Base-by-base conservation (phyloP, 441 rosid genomes). In the Hypseocharis bilobata region DNA sequence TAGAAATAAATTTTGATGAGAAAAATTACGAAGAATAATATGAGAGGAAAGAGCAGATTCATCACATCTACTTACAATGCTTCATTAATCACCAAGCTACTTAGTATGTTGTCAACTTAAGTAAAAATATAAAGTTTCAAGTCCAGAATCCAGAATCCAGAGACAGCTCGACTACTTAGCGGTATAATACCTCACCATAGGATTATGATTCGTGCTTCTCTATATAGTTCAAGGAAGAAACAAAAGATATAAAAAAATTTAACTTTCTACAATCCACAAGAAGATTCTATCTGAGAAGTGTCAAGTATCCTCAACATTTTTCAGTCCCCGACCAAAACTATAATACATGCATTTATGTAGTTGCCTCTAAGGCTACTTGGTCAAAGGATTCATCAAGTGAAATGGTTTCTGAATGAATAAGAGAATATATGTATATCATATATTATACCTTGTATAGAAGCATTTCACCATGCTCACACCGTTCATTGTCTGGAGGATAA, bases 391-490 rank as follows among this genome's bases (percentile, higher is more conserved):
- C 59, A 54, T 23, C 26, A 66, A 32, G 34, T 20, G 22, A 68
- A 49, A 71, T 51, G 40, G 28, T 17, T 44, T 10, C 2, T 27
- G 59, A 55, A 8, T 0, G 8, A 59, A 25, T 1, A 32, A 28
- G 59, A 38, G 40, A 13, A 26, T 6, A 47, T 29, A 58, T 45
- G 65, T 61, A 6, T 42, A 65, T 38, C 30, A 27, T 61, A 17
- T n/a, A 30, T 27, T 42, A 63, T 82, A 94, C 99, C 99, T 94
- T 94, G 75, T 94, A 94, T 44, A 91, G 75, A 77, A 91, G 94
- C 99, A 94, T 91, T 84, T 94, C 99, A 47, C 96, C 88, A 74
- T 89, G 98, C 70, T 94, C 99, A 73, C 86, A 80, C n/a, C 89
- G 89, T 80, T 94, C 99, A 80, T 87, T 91, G 60, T 94, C 99